These are phyloP conservation scores for Phytophthora fragariae DNA, from an alignment of 352 stramenopile genomes.

Conservation along the genomic window DNA sequence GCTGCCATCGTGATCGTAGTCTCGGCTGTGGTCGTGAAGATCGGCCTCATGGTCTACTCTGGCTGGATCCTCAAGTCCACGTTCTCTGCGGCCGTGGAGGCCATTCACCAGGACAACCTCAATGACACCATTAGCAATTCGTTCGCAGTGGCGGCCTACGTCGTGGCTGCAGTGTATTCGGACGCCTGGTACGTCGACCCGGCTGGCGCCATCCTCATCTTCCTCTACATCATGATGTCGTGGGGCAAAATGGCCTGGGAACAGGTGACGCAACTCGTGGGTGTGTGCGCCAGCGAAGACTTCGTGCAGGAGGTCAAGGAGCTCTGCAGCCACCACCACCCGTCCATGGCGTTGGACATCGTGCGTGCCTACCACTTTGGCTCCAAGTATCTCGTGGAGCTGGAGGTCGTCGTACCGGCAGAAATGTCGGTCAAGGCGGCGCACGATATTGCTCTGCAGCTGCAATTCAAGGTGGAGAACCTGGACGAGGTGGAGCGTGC, in stretches of 20 bases:
- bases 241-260: slow-evolving; percentile 93
- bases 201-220: slow-evolving; percentile 93
- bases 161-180: slow-evolving; percentile 52
- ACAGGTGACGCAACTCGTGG: slow-evolving; percentile 89
- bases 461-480: slow-evolving; percentile 95
- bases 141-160: slow-evolving; percentile 86
- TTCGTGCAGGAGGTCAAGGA: slow-evolving; percentile 92
- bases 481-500: slow-evolving; percentile 92
- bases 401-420: slow-evolving; percentile 93
- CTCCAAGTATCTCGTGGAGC: slow-evolving; percentile 94
- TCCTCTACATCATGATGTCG: slow-evolving; percentile 93
- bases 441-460: slow-evolving; percentile 94
- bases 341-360: slow-evolving; percentile 88
- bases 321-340: slow-evolving; percentile 78
- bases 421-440: slow-evolving; percentile 92
- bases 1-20: slow-evolving; percentile 88
- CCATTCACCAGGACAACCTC: slow-evolving; percentile 92
- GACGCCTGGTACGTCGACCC: slow-evolving; percentile 92
- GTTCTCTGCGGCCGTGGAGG: slow-evolving; percentile 57
- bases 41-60: slow-evolving; percentile 74
- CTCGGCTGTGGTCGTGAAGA: slow-evolving; percentile 69
- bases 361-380: slow-evolving; percentile 94
- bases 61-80: slow-evolving; percentile 64
- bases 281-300: slow-evolving; percentile 73
- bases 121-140: slow-evolving; percentile 95